Evolutionary conservation across 2,329 filamentous ascomycete genomes (phyloP), one percentile per base, ranked within the genome.

Genomic region (Alternaria sp.): DNA sequence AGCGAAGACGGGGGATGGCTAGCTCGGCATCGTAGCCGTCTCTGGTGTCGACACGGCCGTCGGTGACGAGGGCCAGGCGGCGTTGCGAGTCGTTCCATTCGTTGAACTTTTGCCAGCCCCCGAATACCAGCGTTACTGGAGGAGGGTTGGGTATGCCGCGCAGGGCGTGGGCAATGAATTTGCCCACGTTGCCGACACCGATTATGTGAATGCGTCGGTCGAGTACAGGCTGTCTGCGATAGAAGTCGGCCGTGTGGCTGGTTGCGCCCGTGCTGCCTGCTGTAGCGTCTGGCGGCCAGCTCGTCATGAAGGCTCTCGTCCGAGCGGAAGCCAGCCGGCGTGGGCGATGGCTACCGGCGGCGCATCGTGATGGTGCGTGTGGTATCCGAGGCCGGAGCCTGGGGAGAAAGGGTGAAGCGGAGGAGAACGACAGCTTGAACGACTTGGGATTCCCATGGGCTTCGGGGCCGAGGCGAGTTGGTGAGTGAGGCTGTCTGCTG

Each of bases 151-250:
- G 83, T 9, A 89, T 82, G 20, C 86, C 84, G 21, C 88, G 87
- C 11, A 97, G 83, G 21, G 88, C 88, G 75, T 90, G 89, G 25
- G 94, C 93, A 67, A 94, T 88, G 25, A 97, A 87, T 46, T 88
- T 88, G 14, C 94, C 94, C 12, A 97, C 84, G 75, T 93, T 96
- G 37, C 94, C 94, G 11, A 92, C 77, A 11, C 95, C 94, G 4
- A 97, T 82, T 51, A 97, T 86, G 74, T 96, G 89, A 23, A 79
- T 75, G 4, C 77, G 71, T 41, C 72, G 70, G 53, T 79, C 70
- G 30, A 71, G 43, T 4, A 75, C 72, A 11, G 73, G 69, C 41
- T 72, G 58, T 7, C 60, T 60, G 60, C 78, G 76, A 64, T 79
- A 79, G 69, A 79, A 79, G 50, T 73, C 71, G 60, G 75, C 68